Conservation (phyloP, 371 early-diverging fungal genomes). For the Apophysomyces sp. region DNA sequence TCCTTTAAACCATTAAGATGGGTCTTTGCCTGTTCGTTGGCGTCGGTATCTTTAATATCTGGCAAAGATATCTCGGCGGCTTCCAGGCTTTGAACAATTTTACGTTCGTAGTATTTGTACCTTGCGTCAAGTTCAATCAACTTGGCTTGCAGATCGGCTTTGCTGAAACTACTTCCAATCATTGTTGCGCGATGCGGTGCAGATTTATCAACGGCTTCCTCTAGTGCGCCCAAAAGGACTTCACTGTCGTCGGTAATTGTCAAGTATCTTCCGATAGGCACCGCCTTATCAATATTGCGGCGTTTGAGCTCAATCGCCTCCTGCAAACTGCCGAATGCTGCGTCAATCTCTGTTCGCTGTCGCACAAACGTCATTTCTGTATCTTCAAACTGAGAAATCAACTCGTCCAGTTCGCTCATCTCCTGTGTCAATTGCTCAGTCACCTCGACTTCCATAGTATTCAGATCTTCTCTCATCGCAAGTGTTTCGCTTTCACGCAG, state of each 20-base stretch:
- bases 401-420: constrained; percentile 2
- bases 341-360: constrained; percentile 18
- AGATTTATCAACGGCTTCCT: constrained; percentile 39
- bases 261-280: constrained; percentile 28
- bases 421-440: constrained; percentile 1
- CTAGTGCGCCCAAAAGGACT: constrained; percentile 35
- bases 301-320: constrained; percentile 21
- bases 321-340: constrained; percentile 10
- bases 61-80: constrained; percentile 20
- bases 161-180: constrained; percentile 23
- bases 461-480: constrained; percentile 6
- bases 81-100: constrained; percentile 40
- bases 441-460: constrained; percentile 2
- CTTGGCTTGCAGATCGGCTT: constrained; percentile 50
- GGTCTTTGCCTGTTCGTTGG: not conserved
- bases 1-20: constrained; percentile 18
- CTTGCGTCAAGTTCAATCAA: constrained; percentile 54
- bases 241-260: constrained; percentile 36
- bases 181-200: constrained; percentile 14
- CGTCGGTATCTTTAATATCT: not conserved
- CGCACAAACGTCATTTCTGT: constrained; percentile 12
- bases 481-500: constrained; percentile 12
- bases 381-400: constrained; percentile 14
- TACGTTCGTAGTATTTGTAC: constrained; percentile 54
- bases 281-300: constrained; percentile 19